Percentiles rank a stretch among this genome's conserved stretches.
These are phyloP conservation scores for Aspergillus carlsbadensis DNA, from an alignment of 495 filamentous ascomycete species.

Conservation along the genomic window DNA sequence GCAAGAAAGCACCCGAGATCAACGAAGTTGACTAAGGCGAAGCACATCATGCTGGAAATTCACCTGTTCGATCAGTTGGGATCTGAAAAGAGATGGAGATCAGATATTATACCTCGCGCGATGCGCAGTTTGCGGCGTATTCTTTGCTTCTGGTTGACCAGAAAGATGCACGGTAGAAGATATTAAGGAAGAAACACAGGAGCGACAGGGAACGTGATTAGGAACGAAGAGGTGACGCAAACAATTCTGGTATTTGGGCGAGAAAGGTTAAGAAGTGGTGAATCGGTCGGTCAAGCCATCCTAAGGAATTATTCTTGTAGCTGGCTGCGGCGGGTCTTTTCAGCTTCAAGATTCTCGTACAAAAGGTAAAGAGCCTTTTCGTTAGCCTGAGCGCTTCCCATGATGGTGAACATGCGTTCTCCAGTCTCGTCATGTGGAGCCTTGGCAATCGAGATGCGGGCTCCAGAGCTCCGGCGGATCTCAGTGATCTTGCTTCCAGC, in stretches of 20 bases:
- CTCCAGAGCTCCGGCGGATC: conserved; percentile 93
- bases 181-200: conserved; percentile 40
- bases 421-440: conserved; percentile 95
- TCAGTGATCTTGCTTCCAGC: conserved; percentile 95
- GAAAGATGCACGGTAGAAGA: conserved; percentile 55
- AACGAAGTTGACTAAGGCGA: background rate
- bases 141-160: conserved; percentile 43
- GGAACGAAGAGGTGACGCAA: conserved; percentile 17
- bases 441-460: conserved; percentile 97
- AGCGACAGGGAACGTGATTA: conserved; percentile 37
- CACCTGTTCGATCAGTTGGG: conserved; percentile 14
- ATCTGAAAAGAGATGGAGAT: conserved; percentile 22
- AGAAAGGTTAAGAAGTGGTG: conserved; percentile 1
- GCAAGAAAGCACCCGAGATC: background rate
- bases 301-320: conserved; percentile 58
- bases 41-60: conserved; percentile 12
- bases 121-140: conserved; percentile 27
- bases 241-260: conserved; percentile 10
- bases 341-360: conserved; percentile 97
- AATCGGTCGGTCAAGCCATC: conserved; percentile 1
- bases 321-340: conserved; percentile 94
- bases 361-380: conserved; percentile 94
- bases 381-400: conserved; percentile 86
- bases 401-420: conserved; percentile 99
- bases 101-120: conserved; percentile 30